These are phyloP conservation scores for Bjerkandera adusta DNA, from an alignment of 1,284 basidiomycete species.

Conservation along the genomic window DNA sequence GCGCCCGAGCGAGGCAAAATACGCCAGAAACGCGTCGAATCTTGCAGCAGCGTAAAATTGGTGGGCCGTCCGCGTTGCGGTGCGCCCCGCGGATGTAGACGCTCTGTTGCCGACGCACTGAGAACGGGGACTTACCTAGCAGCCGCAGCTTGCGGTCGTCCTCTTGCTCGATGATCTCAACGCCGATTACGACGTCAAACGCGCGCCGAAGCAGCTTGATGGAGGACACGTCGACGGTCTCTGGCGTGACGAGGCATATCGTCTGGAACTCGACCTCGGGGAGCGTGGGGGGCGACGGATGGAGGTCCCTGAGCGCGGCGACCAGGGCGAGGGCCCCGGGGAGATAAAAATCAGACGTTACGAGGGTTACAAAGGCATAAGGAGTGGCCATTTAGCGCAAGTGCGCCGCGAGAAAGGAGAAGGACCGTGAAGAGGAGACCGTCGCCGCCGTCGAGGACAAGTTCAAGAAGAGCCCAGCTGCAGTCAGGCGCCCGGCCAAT, in stretches of 20 bases:
- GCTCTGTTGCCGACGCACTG: conserved; percentile 10
- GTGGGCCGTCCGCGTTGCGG: not conserved
- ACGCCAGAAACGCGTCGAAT: not conserved
- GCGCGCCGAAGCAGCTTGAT: conserved; percentile 80
- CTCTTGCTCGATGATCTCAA: conserved; percentile 79
- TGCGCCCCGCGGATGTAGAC: not conserved
- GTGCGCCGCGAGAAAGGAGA: conserved; percentile 16
- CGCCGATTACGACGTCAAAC: conserved; percentile 87
- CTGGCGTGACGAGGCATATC: conserved; percentile 93
- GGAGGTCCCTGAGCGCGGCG: conserved; percentile 80
- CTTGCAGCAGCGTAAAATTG: not conserved
- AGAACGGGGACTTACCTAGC: conserved; percentile 65
- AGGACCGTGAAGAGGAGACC: conserved; percentile 21
- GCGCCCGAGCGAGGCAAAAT: not conserved
- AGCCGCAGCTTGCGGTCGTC: conserved; percentile 67
- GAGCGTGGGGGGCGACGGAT: conserved; percentile 50
- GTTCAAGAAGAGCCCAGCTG: too few relatives aligned
- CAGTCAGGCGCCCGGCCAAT: too few relatives aligned
- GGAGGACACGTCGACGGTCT: conserved; percentile 84
- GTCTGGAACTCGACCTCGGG: conserved; percentile 76
- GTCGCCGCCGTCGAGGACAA: conserved; percentile 23
- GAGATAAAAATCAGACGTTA: conserved; percentile 89
- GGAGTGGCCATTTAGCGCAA: conserved; percentile 51
- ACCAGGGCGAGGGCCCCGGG: conserved; percentile 88
- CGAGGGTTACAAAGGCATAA: conserved; percentile 85